Conservation (phyloP, 768 basidiomycete species). For the Rubroboletus pulcherrimus region DNA sequence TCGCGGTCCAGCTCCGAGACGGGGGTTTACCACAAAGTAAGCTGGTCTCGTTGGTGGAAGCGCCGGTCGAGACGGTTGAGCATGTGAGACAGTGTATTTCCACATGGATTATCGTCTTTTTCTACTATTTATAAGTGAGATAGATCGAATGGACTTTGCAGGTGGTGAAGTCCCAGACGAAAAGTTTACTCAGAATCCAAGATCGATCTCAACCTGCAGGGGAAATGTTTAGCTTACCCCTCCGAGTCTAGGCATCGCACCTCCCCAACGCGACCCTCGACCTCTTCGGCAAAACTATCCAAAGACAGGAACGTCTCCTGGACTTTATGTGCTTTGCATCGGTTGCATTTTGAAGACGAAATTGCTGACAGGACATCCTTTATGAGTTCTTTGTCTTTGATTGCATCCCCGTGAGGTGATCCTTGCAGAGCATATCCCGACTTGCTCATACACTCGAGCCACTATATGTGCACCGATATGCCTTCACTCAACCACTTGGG, state of each 20-base stretch:
- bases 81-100: conserved; percentile 10
- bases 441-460: conserved; percentile 14
- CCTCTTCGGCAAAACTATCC: conserved; percentile 2
- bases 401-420: background rate
- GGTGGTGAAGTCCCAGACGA: background rate
- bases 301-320: conserved; percentile 8
- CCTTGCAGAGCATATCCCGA: conserved; percentile 2
- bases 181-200: background rate
- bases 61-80: conserved; percentile 20
- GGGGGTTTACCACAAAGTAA: conserved; percentile 41
- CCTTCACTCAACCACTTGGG: background rate
- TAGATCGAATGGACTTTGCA: background rate
- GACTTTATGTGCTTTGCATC: background rate
- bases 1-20: conserved; percentile 33
- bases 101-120: background rate
- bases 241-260: background rate
- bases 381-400: conserved; percentile 5
- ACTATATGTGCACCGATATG: conserved; percentile 9
- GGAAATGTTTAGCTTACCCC: background rate
- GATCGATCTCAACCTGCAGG: conserved; percentile 10
- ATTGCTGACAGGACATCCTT: background rate
- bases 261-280: conserved; percentile 6
- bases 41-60: conserved; percentile 30
- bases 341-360: conserved; percentile 1
- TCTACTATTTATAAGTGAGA: conserved; percentile 11